Base-by-base conservation (phyloP, 1,139 yeast species). In the Suhomyces ambrosiae region DNA sequence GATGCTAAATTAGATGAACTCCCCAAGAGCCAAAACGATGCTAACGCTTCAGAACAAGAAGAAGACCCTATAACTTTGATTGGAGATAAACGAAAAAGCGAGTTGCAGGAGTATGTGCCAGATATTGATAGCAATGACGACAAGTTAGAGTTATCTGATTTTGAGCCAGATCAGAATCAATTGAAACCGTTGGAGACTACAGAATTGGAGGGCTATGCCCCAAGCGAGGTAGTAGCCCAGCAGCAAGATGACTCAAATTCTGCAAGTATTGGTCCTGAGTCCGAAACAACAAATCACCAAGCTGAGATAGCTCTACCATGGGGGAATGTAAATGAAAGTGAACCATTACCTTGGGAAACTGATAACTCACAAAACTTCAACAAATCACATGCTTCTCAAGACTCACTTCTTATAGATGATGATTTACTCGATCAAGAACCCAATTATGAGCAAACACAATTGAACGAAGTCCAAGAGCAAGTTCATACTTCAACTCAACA, bases 71-170 rank as follows among this genome's bases (percentile, higher is more conserved):
- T 38, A 11, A 49, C 52, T 7, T 42, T 49, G 39, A 35, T 48
- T n/a, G 48, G 40, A 14, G 52, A 43, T 28, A 42, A 46, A 23
- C 44, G 44, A 10, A 35, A 44, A 3, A 44, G 48, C 12, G 48
- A 49, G 26, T 32, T 47, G 12, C 52, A 48, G 33, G 46, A 43
- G 26, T 44, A 40, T 23, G 44, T 48, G 13, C 52, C 55, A 11
- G 46, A 42, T n/a, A 27, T 35, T 17, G 16, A 16, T 17, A 22
- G 19, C 30, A 7, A 13, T 13, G 23, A 26, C 11, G 25, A 32
- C 11, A 25, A 27, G 25, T 21, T 21, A 2, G 32, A 23, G n/a
- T 14, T 26, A 6, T 21, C 35, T 11, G 41, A 33, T 14, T 47
- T 37, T 26, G 53, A 43, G 14, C 53, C 52, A 3, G 33, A 44